phyloP scores from a whole-genome alignment of 805 yeast genomes.

The Maudiozyma serrabonitensis region DNA sequence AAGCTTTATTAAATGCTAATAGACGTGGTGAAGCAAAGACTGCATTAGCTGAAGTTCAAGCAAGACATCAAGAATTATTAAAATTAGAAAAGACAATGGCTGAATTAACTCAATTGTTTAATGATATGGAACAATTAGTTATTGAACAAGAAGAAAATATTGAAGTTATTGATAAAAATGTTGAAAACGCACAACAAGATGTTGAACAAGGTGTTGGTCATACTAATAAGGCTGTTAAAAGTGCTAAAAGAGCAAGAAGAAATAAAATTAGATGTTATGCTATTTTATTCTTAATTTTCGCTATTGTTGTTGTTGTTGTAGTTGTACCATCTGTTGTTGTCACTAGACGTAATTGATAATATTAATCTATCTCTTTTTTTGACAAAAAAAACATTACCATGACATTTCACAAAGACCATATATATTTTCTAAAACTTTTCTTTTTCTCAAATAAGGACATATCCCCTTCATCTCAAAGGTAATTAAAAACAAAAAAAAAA shows the following conservation, averaged over 20 bases:
- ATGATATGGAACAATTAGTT: constrained; percentile 92
- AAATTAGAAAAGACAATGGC: constrained; percentile 93
- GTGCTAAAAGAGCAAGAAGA: constrained; percentile 83
- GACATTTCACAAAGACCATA: no score
- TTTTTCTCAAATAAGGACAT: not conserved
- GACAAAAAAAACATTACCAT: no score
- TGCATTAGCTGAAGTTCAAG: constrained; percentile 90
- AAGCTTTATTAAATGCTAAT: constrained; percentile 77
- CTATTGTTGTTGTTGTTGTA: constrained; percentile 57
- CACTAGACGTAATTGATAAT: constrained; percentile 11
- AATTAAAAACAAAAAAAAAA: not conserved
- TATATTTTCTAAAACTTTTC: constrained; percentile 1
- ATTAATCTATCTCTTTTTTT: not conserved
- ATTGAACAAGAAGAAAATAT: constrained; percentile 90
- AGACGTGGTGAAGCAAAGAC: constrained; percentile 93
- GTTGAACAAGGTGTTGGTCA: constrained; percentile 92
- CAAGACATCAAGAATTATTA: constrained; percentile 89
- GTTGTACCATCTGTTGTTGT: constrained; percentile 40
- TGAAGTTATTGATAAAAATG: constrained; percentile 72
- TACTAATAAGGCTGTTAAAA: constrained; percentile 78
- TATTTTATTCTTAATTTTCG: constrained; percentile 48
- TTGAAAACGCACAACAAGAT: constrained; percentile 76
- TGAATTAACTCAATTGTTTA: constrained; percentile 87
- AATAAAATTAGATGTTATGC: constrained; percentile 81
- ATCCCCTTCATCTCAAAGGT: no score